Base-by-base conservation (phyloP, 805 yeast genomes). In the Candida oleophila region DNA sequence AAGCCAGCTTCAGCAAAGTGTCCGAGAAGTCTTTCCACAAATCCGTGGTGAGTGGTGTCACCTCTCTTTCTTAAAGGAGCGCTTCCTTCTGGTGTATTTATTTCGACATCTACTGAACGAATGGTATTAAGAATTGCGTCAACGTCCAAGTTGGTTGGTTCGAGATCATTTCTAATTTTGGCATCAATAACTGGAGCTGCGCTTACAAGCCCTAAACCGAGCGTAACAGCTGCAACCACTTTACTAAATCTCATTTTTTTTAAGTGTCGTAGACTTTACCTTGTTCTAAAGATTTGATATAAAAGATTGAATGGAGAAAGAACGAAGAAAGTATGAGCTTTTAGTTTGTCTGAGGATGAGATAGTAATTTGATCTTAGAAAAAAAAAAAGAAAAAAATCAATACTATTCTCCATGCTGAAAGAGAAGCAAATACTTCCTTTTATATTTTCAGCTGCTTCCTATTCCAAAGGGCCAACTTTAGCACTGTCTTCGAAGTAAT, bases 151-250 rank as follows among this genome's bases (percentile, higher is more conserved):
- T 30, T 43, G 11, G 37, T 36, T 16, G 39, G 39, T 12, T 36
- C 39, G 19, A 36, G 39, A 21, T 46, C 46, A 16, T 37, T 34
- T 41, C 49, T 42, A 15, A 43, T 38, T 19, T 42, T 48, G 22
- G 49, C 25, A 2, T 50, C 47, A 4, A 46, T 36, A 16, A 57
- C 46, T 19, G 65, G 60, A 5, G 62, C 62, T n/a, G 65, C 64
- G 11, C 35, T 41, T 11, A 53, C 62, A 33, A 62, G 39, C 9
- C 39, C 30, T n/a, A 49, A 41, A n/a, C 55, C 48, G 5, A 57
- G 43, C 20, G 56, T 55, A 18, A 53, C 42, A 21, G 60, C 48
- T 32, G 56, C 39, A 36, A 36, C 45, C 25, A 57, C 43, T 22
- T 50, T 36, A 15, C 55, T 48, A 22, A 61, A 49, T 46, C 48